Base-by-base conservation (phyloP, 2,329 filamentous ascomycete genomes). In the Fusarium guadeloupense region DNA sequence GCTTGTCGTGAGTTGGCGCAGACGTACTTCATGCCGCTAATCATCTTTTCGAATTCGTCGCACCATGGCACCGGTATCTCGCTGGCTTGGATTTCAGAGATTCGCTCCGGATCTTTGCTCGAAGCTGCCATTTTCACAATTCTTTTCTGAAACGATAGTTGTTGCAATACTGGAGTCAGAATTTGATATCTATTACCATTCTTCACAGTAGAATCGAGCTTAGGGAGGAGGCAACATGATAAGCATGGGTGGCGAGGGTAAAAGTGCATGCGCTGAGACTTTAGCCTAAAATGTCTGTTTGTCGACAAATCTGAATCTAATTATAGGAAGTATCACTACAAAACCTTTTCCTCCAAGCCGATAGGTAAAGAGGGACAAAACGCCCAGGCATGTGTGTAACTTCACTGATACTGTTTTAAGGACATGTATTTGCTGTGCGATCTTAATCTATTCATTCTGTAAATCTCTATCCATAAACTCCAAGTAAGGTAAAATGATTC, bases 21-120 rank as follows among this genome's bases (percentile, higher is more conserved):
- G 3, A 25, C 16, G 8, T 2, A 60, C 55, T 43, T 49, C 48
- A 60, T 55, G 12, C 55, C 48, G n/a, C 56, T 60, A 16, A 55
- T 35, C 55, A 60, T 60, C 28, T 49, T 60, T 7, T 53, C 33
- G 19, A 49, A 60, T 7, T 60, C 57, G 3, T 60, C 57, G 16
- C 55, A 60, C 48, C 48, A 60, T 0, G 56, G 55, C 7, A 55
- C 42, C 4, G 37, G 19, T 7, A 60, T 39, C 0, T 60, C 48
- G 4, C 57, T 49, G 3, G 41, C n/a, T 6, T 16, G 28, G 9
- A 60, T 23, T 8, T 49, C 42, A 12, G 40, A 28, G n/a, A 60
- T 60, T 4, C 21, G 42, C 9, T 55, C 37, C 10, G 8, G 31
- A 14, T 6, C 42, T 21, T 60, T 59, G 20, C 9, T 49, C 0